Evolutionary conservation across 2,329 filamentous ascomycete species (phyloP).

Genomic region (Pleomassaria siparia): DNA sequence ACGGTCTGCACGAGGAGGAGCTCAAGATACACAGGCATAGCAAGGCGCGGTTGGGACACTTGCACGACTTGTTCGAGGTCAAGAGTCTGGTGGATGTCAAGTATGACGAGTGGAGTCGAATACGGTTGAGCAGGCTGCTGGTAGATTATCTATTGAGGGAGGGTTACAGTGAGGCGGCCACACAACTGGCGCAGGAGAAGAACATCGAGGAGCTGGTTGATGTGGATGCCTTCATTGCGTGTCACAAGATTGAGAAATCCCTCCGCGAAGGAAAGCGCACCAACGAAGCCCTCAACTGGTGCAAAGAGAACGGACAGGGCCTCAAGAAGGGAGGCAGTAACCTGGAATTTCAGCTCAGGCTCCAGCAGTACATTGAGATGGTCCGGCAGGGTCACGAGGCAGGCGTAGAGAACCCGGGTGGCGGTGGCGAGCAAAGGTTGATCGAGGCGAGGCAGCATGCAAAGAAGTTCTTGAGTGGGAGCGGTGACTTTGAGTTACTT

Average conservation of each 20-base stretch:
- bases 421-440: constrained; percentile 55
- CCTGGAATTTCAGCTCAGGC: constrained; percentile 87
- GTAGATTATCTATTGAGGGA: constrained; percentile 90
- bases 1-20: constrained; percentile 77
- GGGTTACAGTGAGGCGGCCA: constrained; percentile 78
- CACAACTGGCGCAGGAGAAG: constrained; percentile 72
- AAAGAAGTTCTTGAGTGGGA: constrained; percentile 75
- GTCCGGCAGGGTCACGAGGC: constrained; percentile 60
- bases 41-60: constrained; percentile 74
- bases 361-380: constrained; percentile 94
- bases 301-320: constrained; percentile 88
- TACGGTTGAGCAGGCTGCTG: constrained; percentile 77
- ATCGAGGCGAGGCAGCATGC: constrained; percentile 80
- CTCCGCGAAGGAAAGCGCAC: constrained; percentile 68
- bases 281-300: constrained; percentile 83
- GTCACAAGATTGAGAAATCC: constrained; percentile 74
- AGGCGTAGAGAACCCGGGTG: constrained; percentile 53
- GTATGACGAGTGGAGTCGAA: constrained; percentile 87
- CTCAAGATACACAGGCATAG: constrained; percentile 72
- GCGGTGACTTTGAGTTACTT: constrained; percentile 66
- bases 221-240: constrained; percentile 81
- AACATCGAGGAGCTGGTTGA: constrained; percentile 82
- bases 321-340: constrained; percentile 85
- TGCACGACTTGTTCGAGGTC: constrained; percentile 79
- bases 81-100: constrained; percentile 84